A percentile compares a stretch with the other conserved stretches of the same genome.
phyloP scores from a whole-genome alignment of 1,284 basidiomycete species.

The Caloboletus firmus region DNA sequence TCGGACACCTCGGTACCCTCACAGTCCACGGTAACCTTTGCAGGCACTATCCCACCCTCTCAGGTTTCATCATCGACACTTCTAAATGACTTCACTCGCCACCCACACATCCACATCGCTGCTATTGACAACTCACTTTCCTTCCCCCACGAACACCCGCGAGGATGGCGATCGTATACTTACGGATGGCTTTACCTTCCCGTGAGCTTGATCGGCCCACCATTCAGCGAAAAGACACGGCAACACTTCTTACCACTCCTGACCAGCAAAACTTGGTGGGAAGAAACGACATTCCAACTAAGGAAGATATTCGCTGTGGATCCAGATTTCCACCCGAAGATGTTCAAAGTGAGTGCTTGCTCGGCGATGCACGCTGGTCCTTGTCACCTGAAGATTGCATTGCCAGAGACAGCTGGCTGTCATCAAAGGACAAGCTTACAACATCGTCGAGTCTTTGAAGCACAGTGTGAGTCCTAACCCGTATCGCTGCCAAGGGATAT shows the following conservation, averaged over 20 bases:
- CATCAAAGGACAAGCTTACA: slow-evolving; percentile 91
- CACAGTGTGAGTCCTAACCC: slow-evolving; percentile 51
- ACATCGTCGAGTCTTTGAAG: slow-evolving; percentile 80
- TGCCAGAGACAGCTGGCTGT: slow-evolving; percentile 80
- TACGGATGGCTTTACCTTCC: slow-evolving; percentile 92
- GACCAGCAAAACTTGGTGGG: slow-evolving; percentile 87
- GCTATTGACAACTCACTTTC: slow-evolving; percentile 94
- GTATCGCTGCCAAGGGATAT: neutral
- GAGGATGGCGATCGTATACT: slow-evolving; percentile 87
- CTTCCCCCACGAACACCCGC: slow-evolving; percentile 87
- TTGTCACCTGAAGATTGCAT: slow-evolving; percentile 8
- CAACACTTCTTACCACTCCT: slow-evolving; percentile 81
- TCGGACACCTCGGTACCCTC: slow-evolving; percentile 43
- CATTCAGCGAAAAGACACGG: slow-evolving; percentile 81
- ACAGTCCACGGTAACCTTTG: slow-evolving; percentile 40
- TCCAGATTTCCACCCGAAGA: slow-evolving; percentile 82
- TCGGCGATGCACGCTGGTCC: neutral
- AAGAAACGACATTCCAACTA: slow-evolving; percentile 78
- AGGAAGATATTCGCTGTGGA: slow-evolving; percentile 78
- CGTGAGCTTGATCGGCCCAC: slow-evolving; percentile 79
- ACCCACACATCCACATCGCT: slow-evolving; percentile 75
- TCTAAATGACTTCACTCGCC: slow-evolving; percentile 46
- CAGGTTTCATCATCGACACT: slow-evolving; percentile 33
- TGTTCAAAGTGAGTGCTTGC: slow-evolving; percentile 62
- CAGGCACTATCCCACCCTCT: slow-evolving; percentile 38